Conservation (phyloP, 768 basidiomycete genomes). For the Ephemerocybe angulata region DNA sequence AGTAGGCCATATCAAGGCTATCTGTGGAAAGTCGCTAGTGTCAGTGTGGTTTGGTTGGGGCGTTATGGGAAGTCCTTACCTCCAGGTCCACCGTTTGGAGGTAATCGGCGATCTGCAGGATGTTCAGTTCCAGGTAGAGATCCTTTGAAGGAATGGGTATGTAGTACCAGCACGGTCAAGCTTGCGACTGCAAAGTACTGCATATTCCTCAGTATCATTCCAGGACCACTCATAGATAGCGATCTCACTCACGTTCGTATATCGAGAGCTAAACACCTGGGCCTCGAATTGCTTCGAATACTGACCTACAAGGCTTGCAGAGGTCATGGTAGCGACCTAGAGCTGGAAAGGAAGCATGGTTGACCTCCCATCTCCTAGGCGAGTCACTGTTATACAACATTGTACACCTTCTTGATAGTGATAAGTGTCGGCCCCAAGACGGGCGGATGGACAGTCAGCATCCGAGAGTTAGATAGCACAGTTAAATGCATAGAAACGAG, state of each 20-base stretch:
- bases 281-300: background rate
- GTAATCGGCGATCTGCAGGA: background rate
- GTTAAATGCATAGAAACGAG: too few species aligned
- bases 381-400: too few species aligned
- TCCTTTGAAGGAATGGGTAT: background rate
- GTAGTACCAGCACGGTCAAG: background rate
- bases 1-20: slow-evolving; percentile 5
- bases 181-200: slow-evolving; percentile 3
- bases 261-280: background rate
- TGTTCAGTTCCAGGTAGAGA: too few species aligned
- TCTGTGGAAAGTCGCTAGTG: background rate
- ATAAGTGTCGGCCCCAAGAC: too few species aligned
- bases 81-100: slow-evolving; percentile 6
- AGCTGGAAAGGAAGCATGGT: background rate
- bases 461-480: too few species aligned
- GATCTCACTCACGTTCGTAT: background rate
- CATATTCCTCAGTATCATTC: background rate
- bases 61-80: background rate
- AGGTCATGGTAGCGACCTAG: background rate
- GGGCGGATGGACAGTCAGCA: too few species aligned
- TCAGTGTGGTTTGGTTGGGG: too few species aligned
- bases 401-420: too few species aligned
- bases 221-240: background rate
- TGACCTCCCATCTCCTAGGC: background rate
- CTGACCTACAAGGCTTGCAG: too few species aligned